Conservation (phyloP, 495 filamentous ascomycete genomes). For the Lentithecium fluviatile region DNA sequence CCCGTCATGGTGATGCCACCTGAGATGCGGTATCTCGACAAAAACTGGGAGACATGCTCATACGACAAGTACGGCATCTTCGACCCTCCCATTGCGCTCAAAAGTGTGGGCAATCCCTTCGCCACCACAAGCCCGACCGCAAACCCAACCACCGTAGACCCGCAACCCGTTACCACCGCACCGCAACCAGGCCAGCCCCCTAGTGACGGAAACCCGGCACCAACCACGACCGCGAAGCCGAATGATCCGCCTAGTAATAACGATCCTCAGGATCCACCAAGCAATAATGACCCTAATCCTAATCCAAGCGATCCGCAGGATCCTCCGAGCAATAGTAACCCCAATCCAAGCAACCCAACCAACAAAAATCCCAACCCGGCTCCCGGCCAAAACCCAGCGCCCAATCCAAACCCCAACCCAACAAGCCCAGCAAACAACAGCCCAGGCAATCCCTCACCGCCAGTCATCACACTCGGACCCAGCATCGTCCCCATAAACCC, state of each 20-base stretch:
- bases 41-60: constrained; percentile 22
- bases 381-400: not conserved
- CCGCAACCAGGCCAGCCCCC: constrained; percentile 4
- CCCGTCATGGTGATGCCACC: constrained; percentile 24
- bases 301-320: not conserved
- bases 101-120: constrained; percentile 4
- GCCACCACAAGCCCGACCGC: not conserved
- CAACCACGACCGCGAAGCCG: not conserved
- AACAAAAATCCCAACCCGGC: constrained; percentile 2
- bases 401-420: constrained; percentile 11
- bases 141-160: not conserved
- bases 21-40: constrained; percentile 25
- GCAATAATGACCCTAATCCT: not conserved
- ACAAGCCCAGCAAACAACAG: not conserved
- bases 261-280: not conserved
- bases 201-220: not conserved
- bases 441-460: not conserved
- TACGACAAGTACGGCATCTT: constrained; percentile 22
- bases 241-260: not conserved
- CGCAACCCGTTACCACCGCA: not conserved
- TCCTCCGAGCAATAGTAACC: not conserved
- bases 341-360: not conserved
- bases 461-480: constrained; percentile 11
- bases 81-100: constrained; percentile 25
- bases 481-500: constrained; percentile 6